These are phyloP conservation scores for Xenosphaeropsis pyriputrescens DNA, from an alignment of 2,329 filamentous ascomycete genomes.

Conservation along the genomic window DNA sequence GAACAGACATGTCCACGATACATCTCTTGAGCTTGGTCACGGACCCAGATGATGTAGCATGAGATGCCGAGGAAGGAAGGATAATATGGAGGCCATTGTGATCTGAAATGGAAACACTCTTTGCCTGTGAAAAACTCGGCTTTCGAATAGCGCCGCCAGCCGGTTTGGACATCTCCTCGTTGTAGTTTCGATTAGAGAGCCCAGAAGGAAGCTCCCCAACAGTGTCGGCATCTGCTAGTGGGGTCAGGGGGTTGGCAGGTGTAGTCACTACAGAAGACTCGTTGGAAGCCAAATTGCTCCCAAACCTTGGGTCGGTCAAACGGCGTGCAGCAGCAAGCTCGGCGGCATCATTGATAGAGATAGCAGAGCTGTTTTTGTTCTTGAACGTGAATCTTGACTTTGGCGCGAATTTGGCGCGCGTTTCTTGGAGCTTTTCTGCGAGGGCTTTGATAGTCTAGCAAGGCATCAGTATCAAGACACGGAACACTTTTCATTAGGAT, in stretches of 20 bases:
- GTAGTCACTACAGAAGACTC: conserved; percentile 26
- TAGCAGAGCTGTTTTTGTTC: conserved; percentile 36
- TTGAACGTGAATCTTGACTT: conserved; percentile 79
- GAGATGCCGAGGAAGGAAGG: conserved; percentile 54
- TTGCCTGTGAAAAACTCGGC: conserved; percentile 47
- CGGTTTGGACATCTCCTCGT: conserved; percentile 32
- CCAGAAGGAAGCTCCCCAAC: conserved; percentile 23
- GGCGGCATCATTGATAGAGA: conserved; percentile 39
- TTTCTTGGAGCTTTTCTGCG: conserved; percentile 62
- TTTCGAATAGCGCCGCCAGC: conserved; percentile 29
- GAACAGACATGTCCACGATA: conserved; percentile 67
- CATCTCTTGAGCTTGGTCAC: conserved; percentile 56
- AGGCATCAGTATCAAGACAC: not conserved
- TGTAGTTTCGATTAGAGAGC: conserved; percentile 32
- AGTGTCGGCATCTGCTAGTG: conserved; percentile 17
- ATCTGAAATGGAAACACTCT: conserved; percentile 48
- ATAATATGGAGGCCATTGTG: conserved; percentile 62
- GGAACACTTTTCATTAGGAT: not conserved
- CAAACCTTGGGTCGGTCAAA: conserved; percentile 24
- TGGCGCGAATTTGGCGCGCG: conserved; percentile 52
- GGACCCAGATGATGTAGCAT: conserved; percentile 59
- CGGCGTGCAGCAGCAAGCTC: conserved; percentile 33
- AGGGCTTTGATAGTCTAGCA: conserved; percentile 62
- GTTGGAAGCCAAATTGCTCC: conserved; percentile 17
- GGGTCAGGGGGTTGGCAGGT: conserved; percentile 10